Evolutionary conservation across 768 basidiomycete species (phyloP).

Genomic region (Trametes villosa): DNA sequence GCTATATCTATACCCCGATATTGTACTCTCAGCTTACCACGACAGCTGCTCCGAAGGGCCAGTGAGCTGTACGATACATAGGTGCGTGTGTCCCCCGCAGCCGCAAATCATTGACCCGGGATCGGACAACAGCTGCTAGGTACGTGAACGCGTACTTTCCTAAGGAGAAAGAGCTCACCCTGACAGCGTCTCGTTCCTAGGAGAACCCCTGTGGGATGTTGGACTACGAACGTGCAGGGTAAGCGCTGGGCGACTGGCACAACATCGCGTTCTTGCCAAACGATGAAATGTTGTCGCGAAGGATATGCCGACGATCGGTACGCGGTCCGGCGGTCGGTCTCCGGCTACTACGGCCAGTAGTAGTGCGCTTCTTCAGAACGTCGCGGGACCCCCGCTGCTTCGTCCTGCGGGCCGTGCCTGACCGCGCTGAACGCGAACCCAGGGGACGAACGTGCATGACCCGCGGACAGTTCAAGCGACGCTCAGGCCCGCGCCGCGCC

Average conservation of each 20-base stretch:
- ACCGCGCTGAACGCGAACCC: background rate
- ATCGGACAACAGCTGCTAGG: no score
- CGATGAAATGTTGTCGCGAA: no score
- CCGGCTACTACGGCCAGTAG: background rate
- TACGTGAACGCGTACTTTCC: no score
- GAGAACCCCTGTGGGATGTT: no score
- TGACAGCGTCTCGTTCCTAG: no score
- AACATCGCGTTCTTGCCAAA: no score
- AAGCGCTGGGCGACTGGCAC: no score
- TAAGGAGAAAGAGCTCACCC: no score
- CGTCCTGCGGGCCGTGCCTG: background rate
- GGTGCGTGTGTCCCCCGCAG: no score
- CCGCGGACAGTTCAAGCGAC: background rate
- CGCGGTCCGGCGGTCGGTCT: background rate
- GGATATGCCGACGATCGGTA: background rate
- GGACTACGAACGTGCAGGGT: no score
- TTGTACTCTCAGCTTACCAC: background rate
- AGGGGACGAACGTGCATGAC: constrained; percentile 6
- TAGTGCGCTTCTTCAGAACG: background rate
- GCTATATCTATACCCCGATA: constrained; percentile 13
- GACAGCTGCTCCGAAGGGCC: background rate
- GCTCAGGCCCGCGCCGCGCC: background rate
- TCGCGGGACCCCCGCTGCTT: background rate
- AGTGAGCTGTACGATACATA: no score
- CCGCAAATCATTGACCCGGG: no score